Conservation (phyloP, 2,329 filamentous ascomycete species). For the Cladosporium phlei region DNA sequence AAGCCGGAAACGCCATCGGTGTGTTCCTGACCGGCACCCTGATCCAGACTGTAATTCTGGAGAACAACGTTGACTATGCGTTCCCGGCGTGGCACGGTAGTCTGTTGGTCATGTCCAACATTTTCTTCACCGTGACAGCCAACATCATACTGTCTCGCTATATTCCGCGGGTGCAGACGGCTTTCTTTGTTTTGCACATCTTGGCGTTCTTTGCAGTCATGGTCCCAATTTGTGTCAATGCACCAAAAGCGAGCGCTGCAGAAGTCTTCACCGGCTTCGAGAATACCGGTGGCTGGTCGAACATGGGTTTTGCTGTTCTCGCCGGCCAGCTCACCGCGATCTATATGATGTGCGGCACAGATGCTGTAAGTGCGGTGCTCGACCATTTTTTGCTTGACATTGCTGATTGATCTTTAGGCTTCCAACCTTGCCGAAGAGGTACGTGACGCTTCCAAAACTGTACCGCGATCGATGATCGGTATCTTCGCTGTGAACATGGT, state of each 20-base stretch:
- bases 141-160: constrained; percentile 27
- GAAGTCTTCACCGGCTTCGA: constrained; percentile 11
- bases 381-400: background rate
- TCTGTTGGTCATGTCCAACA: constrained; percentile 38
- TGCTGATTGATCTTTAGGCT: constrained; percentile 4
- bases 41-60: constrained; percentile 26
- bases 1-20: constrained; percentile 21
- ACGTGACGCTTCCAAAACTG: constrained; percentile 14
- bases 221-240: constrained; percentile 18
- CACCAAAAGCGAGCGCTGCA: background rate
- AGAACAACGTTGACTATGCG: constrained; percentile 39
- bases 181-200: constrained; percentile 33
- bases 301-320: constrained; percentile 12
- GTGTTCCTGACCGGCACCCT: constrained; percentile 20
- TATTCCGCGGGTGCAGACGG: constrained; percentile 30
- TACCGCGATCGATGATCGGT: constrained; percentile 18
- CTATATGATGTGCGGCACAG: background rate
- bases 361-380: background rate
- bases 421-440: constrained; percentile 21
- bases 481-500: constrained; percentile 17
- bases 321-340: constrained; percentile 12
- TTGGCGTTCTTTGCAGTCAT: constrained; percentile 19
- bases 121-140: constrained; percentile 27
- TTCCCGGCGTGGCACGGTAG: constrained; percentile 45
- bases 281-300: constrained; percentile 17